Evolutionary conservation across 345 rosid genomes (phyloP).

Genomic region (Durio zibethinus): DNA sequence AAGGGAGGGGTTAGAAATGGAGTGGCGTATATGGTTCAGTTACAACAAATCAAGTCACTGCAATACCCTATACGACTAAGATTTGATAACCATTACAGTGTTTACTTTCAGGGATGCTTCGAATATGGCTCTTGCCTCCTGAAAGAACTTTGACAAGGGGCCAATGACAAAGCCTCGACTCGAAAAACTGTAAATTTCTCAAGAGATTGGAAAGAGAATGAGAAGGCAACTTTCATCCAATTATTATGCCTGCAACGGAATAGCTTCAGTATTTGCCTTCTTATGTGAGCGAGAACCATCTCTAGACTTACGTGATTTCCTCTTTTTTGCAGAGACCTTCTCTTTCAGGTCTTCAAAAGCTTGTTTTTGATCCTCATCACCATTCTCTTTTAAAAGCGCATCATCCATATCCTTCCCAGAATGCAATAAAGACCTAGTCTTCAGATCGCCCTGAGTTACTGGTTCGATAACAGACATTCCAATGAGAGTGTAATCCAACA

Average conservation of each 20-base stretch:
- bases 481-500: conserved; percentile 76
- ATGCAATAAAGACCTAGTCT: background rate
- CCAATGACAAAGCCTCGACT: background rate
- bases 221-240: background rate
- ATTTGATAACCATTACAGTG: background rate
- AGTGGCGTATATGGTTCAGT: background rate
- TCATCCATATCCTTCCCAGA: conserved; percentile 16
- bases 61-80: background rate
- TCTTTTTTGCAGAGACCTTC: conserved; percentile 46
- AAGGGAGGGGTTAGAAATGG: background rate
- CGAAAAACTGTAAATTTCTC: background rate
- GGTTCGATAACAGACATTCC: conserved; percentile 90
- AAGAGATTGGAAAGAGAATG: background rate
- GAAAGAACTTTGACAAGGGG: background rate
- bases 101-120: background rate
- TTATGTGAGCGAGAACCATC: conserved; percentile 46
- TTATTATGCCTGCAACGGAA: conserved; percentile 37
- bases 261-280: conserved; percentile 43
- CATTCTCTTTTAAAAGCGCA: background rate
- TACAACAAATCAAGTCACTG: background rate
- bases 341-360: conserved; percentile 25
- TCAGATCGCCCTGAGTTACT: conserved; percentile 18
- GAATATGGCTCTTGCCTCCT: background rate
- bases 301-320: conserved; percentile 46
- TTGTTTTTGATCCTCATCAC: conserved; percentile 22